Conservation (phyloP, 768 basidiomycete species). For the Sutorius australiensis region DNA sequence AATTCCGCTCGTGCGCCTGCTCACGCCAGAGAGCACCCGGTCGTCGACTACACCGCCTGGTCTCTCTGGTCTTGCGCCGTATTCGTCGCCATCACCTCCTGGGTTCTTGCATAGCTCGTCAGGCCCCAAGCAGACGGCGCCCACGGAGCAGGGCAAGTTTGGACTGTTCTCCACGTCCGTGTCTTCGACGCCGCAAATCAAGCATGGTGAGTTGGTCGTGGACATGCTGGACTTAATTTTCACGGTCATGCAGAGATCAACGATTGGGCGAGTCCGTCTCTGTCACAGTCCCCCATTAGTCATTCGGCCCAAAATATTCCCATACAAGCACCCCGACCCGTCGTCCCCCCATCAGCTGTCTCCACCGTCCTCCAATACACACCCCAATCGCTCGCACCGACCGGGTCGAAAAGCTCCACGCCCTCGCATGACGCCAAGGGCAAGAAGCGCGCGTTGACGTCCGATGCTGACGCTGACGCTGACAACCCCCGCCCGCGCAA, state of each 20-base stretch:
- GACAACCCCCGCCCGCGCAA: slow-evolving; percentile 33
- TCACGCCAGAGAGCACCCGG: slow-evolving; percentile 32
- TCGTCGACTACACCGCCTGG: slow-evolving; percentile 33
- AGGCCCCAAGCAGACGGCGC: slow-evolving; percentile 17
- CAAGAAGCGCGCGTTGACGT: slow-evolving; percentile 38
- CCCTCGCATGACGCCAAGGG: slow-evolving; percentile 30
- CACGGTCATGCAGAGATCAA: slow-evolving; percentile 16
- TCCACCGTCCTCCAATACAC: slow-evolving; percentile 33
- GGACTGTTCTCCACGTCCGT: slow-evolving; percentile 16
- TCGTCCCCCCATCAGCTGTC: slow-evolving; percentile 28
- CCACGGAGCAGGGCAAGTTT: slow-evolving; percentile 19
- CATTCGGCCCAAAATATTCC: slow-evolving; percentile 17
- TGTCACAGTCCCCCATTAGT: slow-evolving; percentile 16
- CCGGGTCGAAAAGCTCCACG: slow-evolving; percentile 22
- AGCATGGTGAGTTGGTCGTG: slow-evolving; percentile 24
- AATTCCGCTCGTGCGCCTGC: slow-evolving; percentile 16
- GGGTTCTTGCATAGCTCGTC: slow-evolving; percentile 33
- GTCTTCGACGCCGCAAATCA: slow-evolving; percentile 25
- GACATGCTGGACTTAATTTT: background rate
- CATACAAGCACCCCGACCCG: slow-evolving; percentile 31
- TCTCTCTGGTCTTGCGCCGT: slow-evolving; percentile 29
- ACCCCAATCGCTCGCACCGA: slow-evolving; percentile 12
- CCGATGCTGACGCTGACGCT: slow-evolving; percentile 19
- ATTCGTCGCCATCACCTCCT: slow-evolving; percentile 34
- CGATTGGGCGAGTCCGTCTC: slow-evolving; percentile 23